Percentiles rank a stretch among this genome's conserved stretches.
These are phyloP conservation scores for Colletotrichum karsti DNA, from an alignment of 2,329 filamentous ascomycete genomes.

Conservation along the genomic window DNA sequence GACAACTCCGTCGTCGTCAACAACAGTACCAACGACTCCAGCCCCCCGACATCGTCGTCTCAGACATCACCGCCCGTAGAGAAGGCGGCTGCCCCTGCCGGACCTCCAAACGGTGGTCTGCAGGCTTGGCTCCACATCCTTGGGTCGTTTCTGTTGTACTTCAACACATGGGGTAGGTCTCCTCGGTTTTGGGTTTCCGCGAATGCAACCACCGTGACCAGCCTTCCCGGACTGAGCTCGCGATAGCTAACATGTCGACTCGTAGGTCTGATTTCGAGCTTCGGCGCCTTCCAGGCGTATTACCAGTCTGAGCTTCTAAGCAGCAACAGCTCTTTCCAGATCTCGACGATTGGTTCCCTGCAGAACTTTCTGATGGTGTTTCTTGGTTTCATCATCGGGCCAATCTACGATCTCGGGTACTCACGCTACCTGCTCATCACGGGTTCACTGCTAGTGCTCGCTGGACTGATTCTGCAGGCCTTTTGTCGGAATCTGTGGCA, in stretches of 20 bases:
- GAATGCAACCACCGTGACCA: not conserved
- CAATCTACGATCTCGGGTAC: slow-evolving; percentile 56
- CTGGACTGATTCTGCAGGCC: slow-evolving; percentile 47
- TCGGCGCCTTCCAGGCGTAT: slow-evolving; percentile 63
- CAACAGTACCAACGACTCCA: not conserved
- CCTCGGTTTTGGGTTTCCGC: not conserved
- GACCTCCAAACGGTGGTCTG: slow-evolving; percentile 34
- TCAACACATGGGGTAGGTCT: slow-evolving; percentile 46
- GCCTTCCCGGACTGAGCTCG: not conserved
- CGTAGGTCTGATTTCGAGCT: slow-evolving; percentile 48
- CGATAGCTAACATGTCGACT: not conserved
- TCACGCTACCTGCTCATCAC: slow-evolving; percentile 47
- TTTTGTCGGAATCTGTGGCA: slow-evolving; percentile 18
- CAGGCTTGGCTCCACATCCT: slow-evolving; percentile 59
- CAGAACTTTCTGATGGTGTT: slow-evolving; percentile 55
- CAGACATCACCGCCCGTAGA: slow-evolving; percentile 11
- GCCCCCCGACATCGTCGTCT: slow-evolving; percentile 7
- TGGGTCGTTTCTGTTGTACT: slow-evolving; percentile 56
- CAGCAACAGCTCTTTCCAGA: slow-evolving; percentile 29
- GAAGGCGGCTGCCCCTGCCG: slow-evolving; percentile 3
- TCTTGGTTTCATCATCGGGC: slow-evolving; percentile 51
- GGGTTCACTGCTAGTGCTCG: slow-evolving; percentile 50
- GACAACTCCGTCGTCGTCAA: not conserved
- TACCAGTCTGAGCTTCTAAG: slow-evolving; percentile 46
- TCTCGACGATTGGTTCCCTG: slow-evolving; percentile 56